A percentile compares a stretch with the other conserved stretches of the same genome.
phyloP scores from a whole-genome alignment of 805 yeast genomes.

The Saturnispora serradocipensis region DNA sequence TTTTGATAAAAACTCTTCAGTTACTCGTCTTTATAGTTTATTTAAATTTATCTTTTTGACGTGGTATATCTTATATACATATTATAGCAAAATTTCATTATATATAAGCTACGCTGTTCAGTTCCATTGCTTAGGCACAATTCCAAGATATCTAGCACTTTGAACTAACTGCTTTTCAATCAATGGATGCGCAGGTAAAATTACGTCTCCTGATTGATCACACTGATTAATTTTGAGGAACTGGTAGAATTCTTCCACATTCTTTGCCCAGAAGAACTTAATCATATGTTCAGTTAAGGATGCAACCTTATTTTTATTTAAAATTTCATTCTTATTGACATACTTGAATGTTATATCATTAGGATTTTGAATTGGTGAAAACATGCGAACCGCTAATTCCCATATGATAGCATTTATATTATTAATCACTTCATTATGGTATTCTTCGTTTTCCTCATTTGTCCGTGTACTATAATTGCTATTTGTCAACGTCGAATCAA shows the following conservation, averaged over 20 bases:
- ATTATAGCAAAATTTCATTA: constrained; percentile 5
- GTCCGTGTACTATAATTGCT: not conserved
- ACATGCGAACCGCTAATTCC: constrained; percentile 16
- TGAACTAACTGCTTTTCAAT: constrained; percentile 13
- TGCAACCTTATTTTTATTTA: constrained; percentile 17
- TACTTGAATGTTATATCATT: constrained; percentile 7
- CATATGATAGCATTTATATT: constrained; percentile 18
- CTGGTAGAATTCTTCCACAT: constrained; percentile 17
- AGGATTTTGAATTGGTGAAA: constrained; percentile 8
- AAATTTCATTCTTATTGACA: not conserved
- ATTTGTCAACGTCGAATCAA: not conserved
- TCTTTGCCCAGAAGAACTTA: constrained; percentile 24
- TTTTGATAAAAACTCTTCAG: not conserved
- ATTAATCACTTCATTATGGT: constrained; percentile 4
- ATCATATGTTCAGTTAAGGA: constrained; percentile 25
- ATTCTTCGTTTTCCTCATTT: not conserved
- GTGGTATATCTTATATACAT: not conserved
- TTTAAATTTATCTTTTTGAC: not conserved
- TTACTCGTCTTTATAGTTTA: not conserved
- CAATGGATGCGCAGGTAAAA: constrained; percentile 11
- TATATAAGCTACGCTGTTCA: not conserved
- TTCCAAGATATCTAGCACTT: constrained; percentile 16
- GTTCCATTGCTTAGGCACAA: constrained; percentile 9
- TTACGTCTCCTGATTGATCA: constrained; percentile 12
- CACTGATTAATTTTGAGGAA: constrained; percentile 17